These are phyloP conservation scores for Leishmania aethiopica DNA, from an alignment of 208 protist species.

Conservation along the genomic window DNA sequence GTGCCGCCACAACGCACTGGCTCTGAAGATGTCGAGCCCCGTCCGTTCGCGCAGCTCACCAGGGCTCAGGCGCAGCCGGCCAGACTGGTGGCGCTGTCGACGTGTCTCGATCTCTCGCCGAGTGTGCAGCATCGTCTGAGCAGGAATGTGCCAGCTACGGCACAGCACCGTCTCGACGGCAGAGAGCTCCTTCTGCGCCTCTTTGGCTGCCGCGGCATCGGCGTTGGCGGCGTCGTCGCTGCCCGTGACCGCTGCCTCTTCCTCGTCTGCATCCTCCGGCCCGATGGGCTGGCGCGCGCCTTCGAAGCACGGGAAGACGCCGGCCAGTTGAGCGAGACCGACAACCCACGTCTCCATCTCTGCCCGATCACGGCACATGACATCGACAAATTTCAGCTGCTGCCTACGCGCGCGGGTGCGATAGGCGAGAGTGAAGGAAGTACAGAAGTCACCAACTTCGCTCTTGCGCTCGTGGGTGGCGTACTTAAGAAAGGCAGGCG, in stretches of 20 bases:
- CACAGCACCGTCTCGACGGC: conserved; percentile 32
- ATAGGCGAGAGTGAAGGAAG: background rate
- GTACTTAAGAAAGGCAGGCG: background rate
- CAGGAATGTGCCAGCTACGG: conserved; percentile 58
- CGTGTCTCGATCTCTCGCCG: conserved; percentile 37
- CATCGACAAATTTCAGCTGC: conserved; percentile 40
- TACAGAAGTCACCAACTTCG: background rate
- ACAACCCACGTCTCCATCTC: conserved; percentile 87
- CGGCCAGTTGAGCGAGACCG: conserved; percentile 46
- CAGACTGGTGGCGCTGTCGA: conserved; percentile 14
- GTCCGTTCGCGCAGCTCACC: conserved; percentile 67
- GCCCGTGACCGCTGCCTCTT: background rate
- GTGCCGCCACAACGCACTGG: conserved; percentile 69
- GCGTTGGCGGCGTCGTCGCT: conserved; percentile 27
- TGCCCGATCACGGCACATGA: conserved; percentile 44
- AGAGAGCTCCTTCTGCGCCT: conserved; percentile 5
- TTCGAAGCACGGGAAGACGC: conserved; percentile 12
- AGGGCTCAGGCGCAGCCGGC: conserved; percentile 44
- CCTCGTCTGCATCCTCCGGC: too few relatives aligned
- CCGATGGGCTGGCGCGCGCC: background rate
- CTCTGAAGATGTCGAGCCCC: conserved; percentile 77
- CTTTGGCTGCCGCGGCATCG: background rate
- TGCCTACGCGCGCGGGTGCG: too few relatives aligned
- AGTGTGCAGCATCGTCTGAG: conserved; percentile 41
- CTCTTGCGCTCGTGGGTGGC: background rate